Evolutionary conservation across 352 stramenopile genomes (phyloP).

Genomic region (Phytophthora fragariaefolia): DNA sequence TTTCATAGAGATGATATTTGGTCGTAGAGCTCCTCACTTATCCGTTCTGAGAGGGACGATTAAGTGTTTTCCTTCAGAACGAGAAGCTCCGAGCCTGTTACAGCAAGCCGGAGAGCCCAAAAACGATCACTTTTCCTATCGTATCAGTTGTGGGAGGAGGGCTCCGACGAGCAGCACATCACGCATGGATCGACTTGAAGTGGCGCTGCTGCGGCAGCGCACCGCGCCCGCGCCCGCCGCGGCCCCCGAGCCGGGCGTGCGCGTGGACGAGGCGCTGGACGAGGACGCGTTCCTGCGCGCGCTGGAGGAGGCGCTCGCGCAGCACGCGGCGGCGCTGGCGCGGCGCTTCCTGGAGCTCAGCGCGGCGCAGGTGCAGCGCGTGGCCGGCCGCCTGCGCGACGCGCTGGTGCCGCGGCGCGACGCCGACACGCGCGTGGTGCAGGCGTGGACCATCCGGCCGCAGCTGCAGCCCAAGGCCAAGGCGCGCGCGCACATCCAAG

Average conservation of each 20-base stretch:
- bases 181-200: slow-evolving; percentile 65
- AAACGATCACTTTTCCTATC: too few species aligned
- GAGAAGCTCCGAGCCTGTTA: too few species aligned
- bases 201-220: slow-evolving; percentile 46
- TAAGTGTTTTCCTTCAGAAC: too few species aligned
- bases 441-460: slow-evolving; percentile 83
- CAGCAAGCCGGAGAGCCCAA: too few species aligned
- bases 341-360: slow-evolving; percentile 73
- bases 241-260: slow-evolving; percentile 34
- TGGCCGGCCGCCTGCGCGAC: slow-evolving; percentile 74
- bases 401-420: slow-evolving; percentile 78
- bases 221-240: neutral
- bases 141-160: too few species aligned
- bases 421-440: slow-evolving; percentile 60
- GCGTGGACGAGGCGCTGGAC: slow-evolving; percentile 53
- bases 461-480: slow-evolving; percentile 68
- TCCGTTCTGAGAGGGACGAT: too few species aligned
- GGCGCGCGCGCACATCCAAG: slow-evolving; percentile 78
- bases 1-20: too few species aligned
- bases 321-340: slow-evolving; percentile 52
- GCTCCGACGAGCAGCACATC: too few species aligned
- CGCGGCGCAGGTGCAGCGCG: slow-evolving; percentile 67
- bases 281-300: slow-evolving; percentile 70
- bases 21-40: too few species aligned
- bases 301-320: slow-evolving; percentile 76